phyloP scores from a whole-genome alignment of 495 filamentous ascomycete species.

The Hypoxylon perforatum region DNA sequence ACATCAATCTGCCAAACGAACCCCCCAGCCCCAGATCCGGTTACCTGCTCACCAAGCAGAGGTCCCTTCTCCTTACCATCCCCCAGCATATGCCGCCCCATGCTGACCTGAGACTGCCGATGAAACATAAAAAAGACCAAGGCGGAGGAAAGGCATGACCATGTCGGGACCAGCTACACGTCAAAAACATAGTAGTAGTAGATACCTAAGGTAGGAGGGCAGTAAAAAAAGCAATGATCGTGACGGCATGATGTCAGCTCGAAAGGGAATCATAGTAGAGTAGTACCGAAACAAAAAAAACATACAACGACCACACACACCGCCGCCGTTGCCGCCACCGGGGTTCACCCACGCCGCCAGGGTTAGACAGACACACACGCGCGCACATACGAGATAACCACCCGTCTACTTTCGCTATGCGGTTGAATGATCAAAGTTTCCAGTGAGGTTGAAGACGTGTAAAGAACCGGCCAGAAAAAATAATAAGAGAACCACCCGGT shows the following conservation, averaged over 20 bases:
- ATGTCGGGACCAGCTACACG: constrained; percentile 15
- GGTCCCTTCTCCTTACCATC: background rate
- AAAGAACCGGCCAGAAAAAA: too few species aligned
- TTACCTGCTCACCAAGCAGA: constrained; percentile 21
- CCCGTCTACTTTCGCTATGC: constrained; percentile 31
- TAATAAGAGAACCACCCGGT: constrained; percentile 27
- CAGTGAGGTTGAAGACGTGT: constrained; percentile 15
- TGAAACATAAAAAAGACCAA: constrained; percentile 11
- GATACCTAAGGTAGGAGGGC: background rate
- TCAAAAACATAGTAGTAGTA: constrained; percentile 17
- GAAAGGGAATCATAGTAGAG: constrained; percentile 15
- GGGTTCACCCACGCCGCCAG: constrained; percentile 8
- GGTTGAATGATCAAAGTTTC: constrained; percentile 14
- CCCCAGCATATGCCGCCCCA: constrained; percentile 1
- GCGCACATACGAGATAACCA: constrained; percentile 10
- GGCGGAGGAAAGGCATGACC: constrained; percentile 1
- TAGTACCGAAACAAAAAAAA: constrained; percentile 16
- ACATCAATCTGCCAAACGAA: constrained; percentile 35
- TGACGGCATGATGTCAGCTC: constrained; percentile 30
- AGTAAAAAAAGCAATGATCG: constrained; percentile 28
- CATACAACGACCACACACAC: constrained; percentile 29
- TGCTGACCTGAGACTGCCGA: constrained; percentile 11
- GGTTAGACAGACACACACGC: too few species aligned
- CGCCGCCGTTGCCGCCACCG: too few species aligned
- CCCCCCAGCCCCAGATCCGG: constrained; percentile 14